Conservation (phyloP, 805 yeast species). For the Pichia eremophila region DNA sequence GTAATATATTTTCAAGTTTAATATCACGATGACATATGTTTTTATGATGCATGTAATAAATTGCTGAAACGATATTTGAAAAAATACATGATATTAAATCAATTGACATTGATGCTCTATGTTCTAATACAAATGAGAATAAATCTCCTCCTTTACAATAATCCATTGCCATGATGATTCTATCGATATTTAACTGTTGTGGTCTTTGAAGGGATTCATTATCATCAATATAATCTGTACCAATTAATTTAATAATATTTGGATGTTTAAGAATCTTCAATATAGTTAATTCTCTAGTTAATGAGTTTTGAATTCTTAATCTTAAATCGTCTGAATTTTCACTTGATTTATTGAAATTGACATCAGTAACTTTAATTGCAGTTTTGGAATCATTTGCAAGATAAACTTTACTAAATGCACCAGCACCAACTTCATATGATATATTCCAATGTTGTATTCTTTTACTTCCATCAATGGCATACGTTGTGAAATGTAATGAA, state of each 20-base stretch:
- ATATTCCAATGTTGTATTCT: constrained; percentile 23
- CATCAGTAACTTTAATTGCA: constrained; percentile 59
- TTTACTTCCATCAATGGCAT: constrained; percentile 1
- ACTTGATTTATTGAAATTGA: constrained; percentile 24
- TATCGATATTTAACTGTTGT: not conserved
- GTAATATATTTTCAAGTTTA: constrained; percentile 76
- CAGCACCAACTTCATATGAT: constrained; percentile 45
- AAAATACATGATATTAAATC: constrained; percentile 51
- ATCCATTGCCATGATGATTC: constrained; percentile 50
- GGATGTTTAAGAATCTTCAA: constrained; percentile 55
- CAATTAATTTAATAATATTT: constrained; percentile 54
- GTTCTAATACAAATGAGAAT: constrained; percentile 46
- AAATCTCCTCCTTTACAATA: constrained; percentile 83
- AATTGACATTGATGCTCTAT: constrained; percentile 36
- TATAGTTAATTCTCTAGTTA: constrained; percentile 67
- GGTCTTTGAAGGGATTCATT: not conserved
- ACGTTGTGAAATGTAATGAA: constrained; percentile 1
- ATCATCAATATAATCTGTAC: constrained; percentile 25
- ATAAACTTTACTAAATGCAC: constrained; percentile 60
- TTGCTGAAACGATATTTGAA: constrained; percentile 61
- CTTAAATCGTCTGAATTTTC: constrained; percentile 29
- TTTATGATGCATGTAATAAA: constrained; percentile 58
- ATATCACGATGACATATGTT: constrained; percentile 83
- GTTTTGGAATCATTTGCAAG: constrained; percentile 33
- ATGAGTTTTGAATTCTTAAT: constrained; percentile 48